Evolutionary conservation across 768 basidiomycete genomes (phyloP).

Genomic region (Tylopilus intermedius): DNA sequence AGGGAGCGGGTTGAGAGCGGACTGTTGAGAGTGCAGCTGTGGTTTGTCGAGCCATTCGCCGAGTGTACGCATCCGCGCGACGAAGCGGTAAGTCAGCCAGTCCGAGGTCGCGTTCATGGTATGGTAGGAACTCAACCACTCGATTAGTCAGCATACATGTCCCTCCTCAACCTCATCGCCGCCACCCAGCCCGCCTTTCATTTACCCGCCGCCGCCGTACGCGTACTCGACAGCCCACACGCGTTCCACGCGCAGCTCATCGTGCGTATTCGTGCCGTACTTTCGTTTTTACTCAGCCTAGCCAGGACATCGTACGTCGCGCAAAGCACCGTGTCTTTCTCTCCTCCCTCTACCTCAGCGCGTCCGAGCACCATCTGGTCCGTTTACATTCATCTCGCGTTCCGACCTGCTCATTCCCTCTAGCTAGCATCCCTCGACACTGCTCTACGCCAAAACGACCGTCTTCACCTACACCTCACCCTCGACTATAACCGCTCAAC

Average conservation of each 20-base stretch:
- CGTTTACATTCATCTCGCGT: conserved; percentile 25
- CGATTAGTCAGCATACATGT: conserved; percentile 23
- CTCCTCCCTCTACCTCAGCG: conserved; percentile 86
- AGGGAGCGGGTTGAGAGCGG: conserved; percentile 31
- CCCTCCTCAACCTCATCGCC: conserved; percentile 23
- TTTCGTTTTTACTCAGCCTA: not conserved
- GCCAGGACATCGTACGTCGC: conserved; percentile 68
- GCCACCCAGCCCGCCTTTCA: conserved; percentile 46
- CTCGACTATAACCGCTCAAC: conserved; percentile 80
- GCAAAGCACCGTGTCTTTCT: conserved; percentile 81
- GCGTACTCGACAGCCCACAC: conserved; percentile 51
- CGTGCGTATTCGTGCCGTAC: conserved; percentile 35
- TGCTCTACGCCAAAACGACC: conserved; percentile 53
- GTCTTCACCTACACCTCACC: conserved; percentile 64
- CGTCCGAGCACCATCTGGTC: conserved; percentile 74
- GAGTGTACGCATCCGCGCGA: not conserved
- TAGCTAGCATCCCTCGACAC: conserved; percentile 67
- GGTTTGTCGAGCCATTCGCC: not conserved
- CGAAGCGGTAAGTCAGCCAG: not conserved
- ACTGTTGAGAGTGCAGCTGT: not conserved
- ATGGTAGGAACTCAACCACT: too few relatives aligned
- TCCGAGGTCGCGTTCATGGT: not conserved
- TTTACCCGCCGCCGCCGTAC: conserved; percentile 43
- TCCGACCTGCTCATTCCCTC: not conserved
- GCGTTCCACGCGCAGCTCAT: conserved; percentile 54